Evolutionary conservation across 2,329 filamentous ascomycete species (phyloP).

Genomic region (Boeremia exigua): DNA sequence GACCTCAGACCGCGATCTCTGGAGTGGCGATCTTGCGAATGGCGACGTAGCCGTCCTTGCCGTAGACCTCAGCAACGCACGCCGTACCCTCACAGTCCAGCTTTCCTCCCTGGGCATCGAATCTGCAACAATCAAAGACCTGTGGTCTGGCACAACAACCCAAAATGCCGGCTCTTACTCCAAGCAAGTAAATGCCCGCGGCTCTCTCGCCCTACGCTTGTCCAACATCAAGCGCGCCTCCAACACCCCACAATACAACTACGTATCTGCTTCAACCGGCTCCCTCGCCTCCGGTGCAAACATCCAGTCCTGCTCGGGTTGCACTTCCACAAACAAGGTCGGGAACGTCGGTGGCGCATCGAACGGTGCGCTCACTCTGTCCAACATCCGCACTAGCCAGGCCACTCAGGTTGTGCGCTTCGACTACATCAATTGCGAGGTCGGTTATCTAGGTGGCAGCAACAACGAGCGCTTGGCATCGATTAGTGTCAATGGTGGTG

Average conservation of each 20-base stretch:
- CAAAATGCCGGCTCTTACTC: conserved; percentile 18
- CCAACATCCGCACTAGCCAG: conserved; percentile 26
- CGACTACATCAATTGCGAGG: conserved; percentile 27
- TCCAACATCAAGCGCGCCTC: conserved; percentile 24
- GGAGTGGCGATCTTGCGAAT: conserved; percentile 28
- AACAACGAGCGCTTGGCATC: conserved; percentile 28
- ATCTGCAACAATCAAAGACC: conserved; percentile 26
- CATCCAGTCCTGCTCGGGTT: conserved; percentile 23
- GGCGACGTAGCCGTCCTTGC: conserved; percentile 26
- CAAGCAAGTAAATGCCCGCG: conserved; percentile 27
- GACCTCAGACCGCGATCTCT: conserved; percentile 25
- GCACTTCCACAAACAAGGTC: conserved; percentile 25
- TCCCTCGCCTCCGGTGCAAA: conserved; percentile 22
- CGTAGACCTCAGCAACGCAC: conserved; percentile 26
- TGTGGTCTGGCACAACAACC: conserved; percentile 22
- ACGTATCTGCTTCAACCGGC: conserved; percentile 23
- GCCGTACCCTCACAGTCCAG: conserved; percentile 21
- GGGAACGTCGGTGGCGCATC: conserved; percentile 25
- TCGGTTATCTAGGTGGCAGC: conserved; percentile 23
- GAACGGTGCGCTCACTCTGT: conserved; percentile 22
- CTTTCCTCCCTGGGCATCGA: conserved; percentile 22
- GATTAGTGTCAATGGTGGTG: conserved; percentile 27
- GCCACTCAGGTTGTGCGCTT: conserved; percentile 23
- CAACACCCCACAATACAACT: conserved; percentile 20
- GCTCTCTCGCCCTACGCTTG: conserved; percentile 23